Evolutionary conservation across 2,329 filamentous ascomycete species (phyloP), one percentile per base, ranked within the genome.

Genomic region (Amylocarpus encephaloides): DNA sequence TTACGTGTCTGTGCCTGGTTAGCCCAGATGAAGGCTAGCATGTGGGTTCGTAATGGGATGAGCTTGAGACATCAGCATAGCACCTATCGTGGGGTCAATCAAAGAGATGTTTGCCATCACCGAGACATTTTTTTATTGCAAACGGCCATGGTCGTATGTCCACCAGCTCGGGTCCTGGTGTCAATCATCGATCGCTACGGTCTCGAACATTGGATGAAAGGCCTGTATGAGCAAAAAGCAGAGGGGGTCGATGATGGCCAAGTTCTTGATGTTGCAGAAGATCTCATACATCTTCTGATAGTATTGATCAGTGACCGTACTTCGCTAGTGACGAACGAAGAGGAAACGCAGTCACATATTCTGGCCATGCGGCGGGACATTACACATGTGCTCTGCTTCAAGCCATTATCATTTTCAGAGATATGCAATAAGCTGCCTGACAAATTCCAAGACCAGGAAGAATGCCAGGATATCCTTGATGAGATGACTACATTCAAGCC

Each of bases 21-120:
- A 30, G 88, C 93, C 5, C 94, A 98, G 71, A 97, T 98, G 82
- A 95, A 95, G 67, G 90, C 92, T 15, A 88, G 90, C 46, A 95
- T 97, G 83, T 98, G 94, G 93, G 92, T 98, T 56, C 83, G 93
- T 49, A 98, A 98, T 65, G 93, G 93, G 2, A 89, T 98, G 64
- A 97, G 92, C 62, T 78, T 98, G 46, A 83, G 92, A 35, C 93
- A 98, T 66, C 93, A 98, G 68, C 93, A 94, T 66, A 86, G 86
- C 46, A 93, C 91, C 15, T 98, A 98, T 66, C 84, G 90, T 13
- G 91, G 89, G 36, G 89, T 96, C 12, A 82, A 83, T 10, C 88
- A 94, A 62, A 79, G 93, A 58, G 93, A 98, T 67, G 87, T 96
- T 16, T 90, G 89, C 1, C 92, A 96, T 63, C 92, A 96, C 62